Conservation (phyloP, 2,329 filamentous ascomycete species). For the Trichoderma lentiforme region DNA sequence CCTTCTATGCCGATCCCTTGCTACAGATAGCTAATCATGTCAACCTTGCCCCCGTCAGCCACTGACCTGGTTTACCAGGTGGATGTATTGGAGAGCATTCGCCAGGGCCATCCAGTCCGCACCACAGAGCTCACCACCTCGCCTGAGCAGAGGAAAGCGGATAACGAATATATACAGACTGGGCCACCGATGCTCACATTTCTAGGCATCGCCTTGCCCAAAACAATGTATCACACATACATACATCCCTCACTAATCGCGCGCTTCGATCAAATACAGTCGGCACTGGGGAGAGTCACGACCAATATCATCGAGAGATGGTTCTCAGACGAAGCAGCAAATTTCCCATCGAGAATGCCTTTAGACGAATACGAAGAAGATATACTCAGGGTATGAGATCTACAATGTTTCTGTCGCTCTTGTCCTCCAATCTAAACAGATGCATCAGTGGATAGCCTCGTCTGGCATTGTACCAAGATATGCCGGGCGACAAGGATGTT, state of each 20-base stretch:
- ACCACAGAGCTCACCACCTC: background rate
- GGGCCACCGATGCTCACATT: background rate
- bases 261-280: background rate
- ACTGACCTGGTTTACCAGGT: conserved; percentile 4
- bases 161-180: background rate
- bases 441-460: background rate
- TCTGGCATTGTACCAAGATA: conserved; percentile 6
- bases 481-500: background rate
- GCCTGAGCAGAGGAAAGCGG: background rate
- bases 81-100: conserved; percentile 1
- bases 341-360: background rate
- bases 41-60: background rate
- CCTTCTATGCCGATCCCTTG: background rate
- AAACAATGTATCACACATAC: background rate
- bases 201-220: background rate
- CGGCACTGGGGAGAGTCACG: background rate
- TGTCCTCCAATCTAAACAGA: background rate
- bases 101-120: background rate
- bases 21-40: background rate
- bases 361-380: background rate
- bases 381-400: background rate
- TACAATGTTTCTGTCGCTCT: background rate
- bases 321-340: background rate
- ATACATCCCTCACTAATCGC: background rate
- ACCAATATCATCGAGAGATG: conserved; percentile 9